Base-by-base conservation (phyloP, 306 rosid species). In the Vachellia pachyceras region DNA sequence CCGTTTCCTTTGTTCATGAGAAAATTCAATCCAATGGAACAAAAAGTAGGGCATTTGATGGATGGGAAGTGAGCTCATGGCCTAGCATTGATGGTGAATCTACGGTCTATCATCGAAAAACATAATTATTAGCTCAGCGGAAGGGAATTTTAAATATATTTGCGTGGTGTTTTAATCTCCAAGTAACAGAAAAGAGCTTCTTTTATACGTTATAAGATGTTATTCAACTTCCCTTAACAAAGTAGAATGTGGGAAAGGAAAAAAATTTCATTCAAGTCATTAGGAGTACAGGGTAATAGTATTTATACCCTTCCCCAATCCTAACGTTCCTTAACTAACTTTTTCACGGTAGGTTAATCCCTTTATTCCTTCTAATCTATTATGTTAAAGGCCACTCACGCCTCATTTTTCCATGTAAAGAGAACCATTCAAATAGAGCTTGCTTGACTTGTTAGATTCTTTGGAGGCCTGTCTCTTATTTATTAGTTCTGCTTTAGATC, bases 51-150 rank as follows among this genome's bases (percentile, higher is more conserved):
- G 55, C 5, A 49, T 14, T 49, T 17, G 35, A 35, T 25, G 17
- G 29, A 33, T 77, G 39, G 39, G 52, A 60, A 64, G 45, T 46
- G 57, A 42, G 55, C 18, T 42, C 7, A 29, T 66, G 68, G 33
- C 15, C 55, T 17, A 3, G 5, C 12, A 29, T 82, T 60, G 60
- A 71, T 2, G 15, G 42, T 29, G 7, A 45, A 14, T 45, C 23
- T 14, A 25, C 10, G 12, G 10, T 18, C 7, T 10, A 36, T 29
- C 7, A 5, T 36, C 14, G 61, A 40, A 49, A 17, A 18, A 50
- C 57, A 20, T 69, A 49, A 63, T 76, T 20, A 52, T 70, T 15
- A 60, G 82, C 41, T 70, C 39, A 42, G 15, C 33, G 50, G 65
- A 42, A 20, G 50, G 41, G 45, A 75, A 45, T 69, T 73, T 72